Base-by-base conservation (phyloP, 2,329 filamentous ascomycete genomes). In the Ophiostoma sp. region DNA sequence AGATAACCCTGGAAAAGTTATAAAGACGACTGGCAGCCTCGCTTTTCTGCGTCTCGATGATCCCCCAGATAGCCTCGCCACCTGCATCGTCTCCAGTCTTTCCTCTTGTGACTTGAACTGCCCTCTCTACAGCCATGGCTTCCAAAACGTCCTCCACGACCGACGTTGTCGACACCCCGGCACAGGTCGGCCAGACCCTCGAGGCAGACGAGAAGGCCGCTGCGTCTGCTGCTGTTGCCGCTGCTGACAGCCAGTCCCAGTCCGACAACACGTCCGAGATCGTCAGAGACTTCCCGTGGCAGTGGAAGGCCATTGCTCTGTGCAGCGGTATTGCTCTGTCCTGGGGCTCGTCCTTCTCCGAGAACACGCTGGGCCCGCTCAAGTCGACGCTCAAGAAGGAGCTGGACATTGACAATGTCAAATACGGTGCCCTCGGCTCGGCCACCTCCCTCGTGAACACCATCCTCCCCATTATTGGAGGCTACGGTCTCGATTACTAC, bases 391-490 rank as follows among this genome's bases (percentile, higher is more conserved):
- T 70, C 18, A 66, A 49, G 18, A 67, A 67, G n/a, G 66, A 75
- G 64, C 69, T 75, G 0, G 64, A 73, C 5, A 75, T 75, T 62
- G 69, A 52, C 67, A 75, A 75, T 62, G 67, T 71, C 1, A 49
- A 63, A 73, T 74, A 74, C 66, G 73, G 74, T 8, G 73, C 73
- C 40, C 72, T 75, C 18, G 69, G 68, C 6, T 73, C 74, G 12
- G 73, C 74, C 9, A 74, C 72, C 1, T 73, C 72, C 16, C 71
- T 75, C 8, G 72, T 75, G 12, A 75, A 75, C 58, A 74, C 73
- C 0, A 68, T 75, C 40, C 70, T 74, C 14, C 74, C 74, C 4
- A 72, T 75, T n/a, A 55, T 75, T 11, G 74, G 74, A 4, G 74
- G 74, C n/a, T 74, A 73, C 44, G 71, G 69, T 8, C 70, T 75